Percentiles rank a stretch among this genome's conserved stretches.
Evolutionary conservation across 306 rosid genomes (phyloP).

Genomic region (Citrullus mucosospermus): DNA sequence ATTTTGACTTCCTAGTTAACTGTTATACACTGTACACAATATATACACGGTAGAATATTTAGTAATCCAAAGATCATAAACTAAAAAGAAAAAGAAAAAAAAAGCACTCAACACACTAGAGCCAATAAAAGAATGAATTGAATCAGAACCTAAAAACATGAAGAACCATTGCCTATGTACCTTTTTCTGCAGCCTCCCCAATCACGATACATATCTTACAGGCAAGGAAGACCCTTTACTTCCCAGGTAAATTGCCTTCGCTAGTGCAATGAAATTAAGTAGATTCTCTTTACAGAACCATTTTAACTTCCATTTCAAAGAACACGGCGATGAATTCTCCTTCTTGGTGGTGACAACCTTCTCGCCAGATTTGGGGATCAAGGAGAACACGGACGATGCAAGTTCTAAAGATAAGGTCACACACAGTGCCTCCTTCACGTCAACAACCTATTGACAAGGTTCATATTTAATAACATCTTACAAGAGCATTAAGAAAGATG

Average conservation of each 20-base stretch:
- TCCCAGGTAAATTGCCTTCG: constrained; percentile 67
- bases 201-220: constrained; percentile 40
- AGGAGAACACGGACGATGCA: constrained; percentile 23
- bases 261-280: constrained; percentile 53
- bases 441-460: constrained; percentile 42
- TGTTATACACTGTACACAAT: constrained; percentile 27
- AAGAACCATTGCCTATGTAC: constrained; percentile 7
- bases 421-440: constrained; percentile 25
- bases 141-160: constrained; percentile 27
- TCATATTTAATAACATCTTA: not conserved
- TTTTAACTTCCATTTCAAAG: constrained; percentile 46
- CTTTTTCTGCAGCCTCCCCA: constrained; percentile 4
- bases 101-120: constrained; percentile 32
- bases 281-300: constrained; percentile 57
- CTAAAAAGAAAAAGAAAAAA: constrained; percentile 22
- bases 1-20: not conserved
- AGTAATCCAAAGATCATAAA: constrained; percentile 13
- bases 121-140: constrained; percentile 57
- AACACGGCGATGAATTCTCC: constrained; percentile 13
- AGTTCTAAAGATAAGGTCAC: constrained; percentile 40
- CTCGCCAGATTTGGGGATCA: constrained; percentile 18
- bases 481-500: not conserved
- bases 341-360: constrained; percentile 13
- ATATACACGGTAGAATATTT: constrained; percentile 15
- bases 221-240: constrained; percentile 27